These are phyloP conservation scores for Monilinia fructicola DNA, from an alignment of 2,329 filamentous ascomycete genomes.

Conservation along the genomic window DNA sequence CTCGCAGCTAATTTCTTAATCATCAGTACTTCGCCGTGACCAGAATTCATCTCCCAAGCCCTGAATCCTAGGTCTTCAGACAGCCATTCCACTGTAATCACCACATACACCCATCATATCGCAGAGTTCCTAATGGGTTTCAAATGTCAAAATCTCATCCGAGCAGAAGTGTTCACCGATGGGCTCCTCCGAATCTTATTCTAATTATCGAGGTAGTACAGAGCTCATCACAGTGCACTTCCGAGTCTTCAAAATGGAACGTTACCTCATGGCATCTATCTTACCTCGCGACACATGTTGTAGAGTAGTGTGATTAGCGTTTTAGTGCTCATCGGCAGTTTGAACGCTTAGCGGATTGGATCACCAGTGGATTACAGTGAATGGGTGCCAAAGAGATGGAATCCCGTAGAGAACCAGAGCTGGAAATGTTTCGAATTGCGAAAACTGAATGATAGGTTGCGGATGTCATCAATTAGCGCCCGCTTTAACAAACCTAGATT, in stretches of 20 bases:
- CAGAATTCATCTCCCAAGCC: not conserved
- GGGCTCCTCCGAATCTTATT: slow-evolving; percentile 4
- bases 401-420: not conserved
- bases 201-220: not conserved
- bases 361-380: not conserved
- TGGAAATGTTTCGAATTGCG: slow-evolving; percentile 6
- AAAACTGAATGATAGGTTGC: slow-evolving; percentile 1
- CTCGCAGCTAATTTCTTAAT: not conserved
- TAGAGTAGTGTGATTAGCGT: no score
- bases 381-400: slow-evolving; percentile 16
- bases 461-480: slow-evolving; percentile 23
- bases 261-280: slow-evolving; percentile 17
- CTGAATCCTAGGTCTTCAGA: not conserved
- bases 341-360: not conserved
- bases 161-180: not conserved
- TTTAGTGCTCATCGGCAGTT: not conserved
- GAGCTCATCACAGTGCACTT: not conserved
- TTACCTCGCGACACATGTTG: not conserved
- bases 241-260: slow-evolving; percentile 7
- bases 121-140: not conserved
- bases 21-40: not conserved
- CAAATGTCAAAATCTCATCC: not conserved
- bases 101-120: not conserved
- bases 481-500: not conserved
- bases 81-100: not conserved